Conservation (phyloP, 805 yeast species). For the Pichia thaimueangensis region DNA sequence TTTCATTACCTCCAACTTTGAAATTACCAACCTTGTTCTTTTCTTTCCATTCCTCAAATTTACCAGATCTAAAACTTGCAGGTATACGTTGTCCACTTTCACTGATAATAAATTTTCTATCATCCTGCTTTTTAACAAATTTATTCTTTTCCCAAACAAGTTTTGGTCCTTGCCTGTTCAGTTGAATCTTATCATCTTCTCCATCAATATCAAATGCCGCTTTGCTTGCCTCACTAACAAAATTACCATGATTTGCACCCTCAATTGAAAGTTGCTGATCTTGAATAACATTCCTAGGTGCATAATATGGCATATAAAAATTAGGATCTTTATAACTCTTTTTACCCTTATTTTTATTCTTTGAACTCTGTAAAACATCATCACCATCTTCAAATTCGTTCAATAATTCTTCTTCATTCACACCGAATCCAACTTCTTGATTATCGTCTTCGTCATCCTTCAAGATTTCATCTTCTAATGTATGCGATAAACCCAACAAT, state of each 20-base stretch:
- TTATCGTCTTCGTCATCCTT: conserved; percentile 35
- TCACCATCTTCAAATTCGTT: conserved; percentile 51
- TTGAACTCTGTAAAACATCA: conserved; percentile 20
- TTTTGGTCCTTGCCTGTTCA: conserved; percentile 57
- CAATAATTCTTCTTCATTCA: conserved; percentile 42
- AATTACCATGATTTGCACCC: conserved; percentile 51
- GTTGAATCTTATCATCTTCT: conserved; percentile 61
- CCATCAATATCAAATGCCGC: conserved; percentile 81
- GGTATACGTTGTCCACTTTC: conserved; percentile 92
- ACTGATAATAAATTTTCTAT: conserved; percentile 83
- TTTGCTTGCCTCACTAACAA: conserved; percentile 74
- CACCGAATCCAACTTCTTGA: conserved; percentile 30
- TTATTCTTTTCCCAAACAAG: conserved; percentile 94
- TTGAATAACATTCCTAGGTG: conserved; percentile 66
- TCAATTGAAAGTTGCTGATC: conserved; percentile 63
- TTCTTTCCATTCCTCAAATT: conserved; percentile 87
- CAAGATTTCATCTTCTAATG: conserved; percentile 67
- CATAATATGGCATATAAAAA: conserved; percentile 82
- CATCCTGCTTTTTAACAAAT: conserved; percentile 76
- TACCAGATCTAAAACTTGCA: conserved; percentile 85
- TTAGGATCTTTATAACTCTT: conserved; percentile 65
- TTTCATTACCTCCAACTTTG: conserved; percentile 38
- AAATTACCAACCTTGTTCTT: conserved; percentile 50
- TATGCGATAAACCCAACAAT: conserved; percentile 65
- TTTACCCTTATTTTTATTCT: conserved; percentile 27